Conservation (phyloP, 2,329 filamentous ascomycete species). For the Arthroderma sp. region DNA sequence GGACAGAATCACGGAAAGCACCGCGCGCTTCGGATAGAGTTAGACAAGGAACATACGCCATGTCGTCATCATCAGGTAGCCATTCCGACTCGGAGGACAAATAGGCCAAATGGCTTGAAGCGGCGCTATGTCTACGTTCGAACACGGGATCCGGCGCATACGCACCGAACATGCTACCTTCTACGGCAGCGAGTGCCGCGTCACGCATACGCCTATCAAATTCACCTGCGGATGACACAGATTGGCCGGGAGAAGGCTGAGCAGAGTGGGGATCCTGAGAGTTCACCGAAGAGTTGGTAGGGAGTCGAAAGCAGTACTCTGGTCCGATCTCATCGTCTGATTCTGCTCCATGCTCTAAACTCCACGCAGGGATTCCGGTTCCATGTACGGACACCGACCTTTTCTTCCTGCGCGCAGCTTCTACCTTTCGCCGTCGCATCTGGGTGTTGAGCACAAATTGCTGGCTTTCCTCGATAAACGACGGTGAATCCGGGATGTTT, state of each 20-base stretch:
- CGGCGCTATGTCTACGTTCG: constrained; percentile 64
- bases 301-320: constrained; percentile 21
- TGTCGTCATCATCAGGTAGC: constrained; percentile 56
- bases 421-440: constrained; percentile 32
- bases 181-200: constrained; percentile 42
- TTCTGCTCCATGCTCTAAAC: constrained; percentile 62
- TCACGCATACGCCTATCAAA: constrained; percentile 19
- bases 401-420: constrained; percentile 47
- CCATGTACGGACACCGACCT: constrained; percentile 42
- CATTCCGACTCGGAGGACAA: constrained; percentile 33
- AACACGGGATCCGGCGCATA: constrained; percentile 49
- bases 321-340: constrained; percentile 36
- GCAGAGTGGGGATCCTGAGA: constrained; percentile 42
- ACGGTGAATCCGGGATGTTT: constrained; percentile 58
- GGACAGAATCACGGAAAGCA: constrained; percentile 81
- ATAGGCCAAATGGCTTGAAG: constrained; percentile 48
- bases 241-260: constrained; percentile 41
- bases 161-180: constrained; percentile 65
- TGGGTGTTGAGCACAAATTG: constrained; percentile 28
- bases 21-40: constrained; percentile 70
- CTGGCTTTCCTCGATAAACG: constrained; percentile 31
- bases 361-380: constrained; percentile 58
- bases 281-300: constrained; percentile 18
- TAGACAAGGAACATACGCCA: constrained; percentile 85
- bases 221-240: constrained; percentile 38